These are phyloP conservation scores for Rickenella mellea DNA, from an alignment of 768 basidiomycete genomes.

Conservation along the genomic window DNA sequence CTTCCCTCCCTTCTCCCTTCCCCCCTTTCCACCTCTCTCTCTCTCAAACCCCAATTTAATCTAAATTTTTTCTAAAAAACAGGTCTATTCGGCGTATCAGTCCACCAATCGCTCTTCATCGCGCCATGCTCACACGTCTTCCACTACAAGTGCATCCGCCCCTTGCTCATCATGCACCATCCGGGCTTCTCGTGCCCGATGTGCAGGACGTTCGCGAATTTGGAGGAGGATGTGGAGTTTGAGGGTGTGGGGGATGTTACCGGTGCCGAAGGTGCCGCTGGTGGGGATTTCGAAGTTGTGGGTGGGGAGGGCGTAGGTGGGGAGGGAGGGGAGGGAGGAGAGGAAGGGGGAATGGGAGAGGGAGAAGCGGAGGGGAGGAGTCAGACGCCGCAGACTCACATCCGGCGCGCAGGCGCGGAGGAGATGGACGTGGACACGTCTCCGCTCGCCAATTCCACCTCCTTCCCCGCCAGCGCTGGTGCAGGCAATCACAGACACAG, in stretches of 20 bases:
- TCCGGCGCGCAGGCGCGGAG: too few relatives aligned
- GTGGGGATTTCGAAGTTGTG: too few relatives aligned
- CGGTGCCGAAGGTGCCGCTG: slow-evolving; percentile 12
- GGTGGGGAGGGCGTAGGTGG: too few relatives aligned
- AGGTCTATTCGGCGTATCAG: slow-evolving; percentile 80
- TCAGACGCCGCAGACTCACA: too few relatives aligned
- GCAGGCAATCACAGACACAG: too few relatives aligned
- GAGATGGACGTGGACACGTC: too few relatives aligned
- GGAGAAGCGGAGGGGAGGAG: too few relatives aligned
- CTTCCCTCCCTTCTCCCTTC: slow-evolving; percentile 4
- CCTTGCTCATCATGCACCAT: slow-evolving; percentile 79
- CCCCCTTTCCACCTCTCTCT: slow-evolving; percentile 1
- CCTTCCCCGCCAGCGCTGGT: too few relatives aligned
- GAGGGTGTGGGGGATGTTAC: slow-evolving; percentile 30
- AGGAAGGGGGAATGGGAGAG: too few relatives aligned
- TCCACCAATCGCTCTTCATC: slow-evolving; percentile 94
- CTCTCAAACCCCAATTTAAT: neutral
- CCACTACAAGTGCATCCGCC: slow-evolving; percentile 95
- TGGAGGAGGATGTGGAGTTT: slow-evolving; percentile 90
- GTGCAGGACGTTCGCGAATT: slow-evolving; percentile 88
- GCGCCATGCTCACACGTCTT: slow-evolving; percentile 95
- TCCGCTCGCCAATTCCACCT: too few relatives aligned
- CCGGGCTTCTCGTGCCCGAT: slow-evolving; percentile 93
- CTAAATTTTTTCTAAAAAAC: neutral
- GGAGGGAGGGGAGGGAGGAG: too few relatives aligned